Evolutionary conservation across 345 rosid genomes (phyloP), one percentile per base, ranked within the genome.

Genomic region (Toxicodendron radicans): DNA sequence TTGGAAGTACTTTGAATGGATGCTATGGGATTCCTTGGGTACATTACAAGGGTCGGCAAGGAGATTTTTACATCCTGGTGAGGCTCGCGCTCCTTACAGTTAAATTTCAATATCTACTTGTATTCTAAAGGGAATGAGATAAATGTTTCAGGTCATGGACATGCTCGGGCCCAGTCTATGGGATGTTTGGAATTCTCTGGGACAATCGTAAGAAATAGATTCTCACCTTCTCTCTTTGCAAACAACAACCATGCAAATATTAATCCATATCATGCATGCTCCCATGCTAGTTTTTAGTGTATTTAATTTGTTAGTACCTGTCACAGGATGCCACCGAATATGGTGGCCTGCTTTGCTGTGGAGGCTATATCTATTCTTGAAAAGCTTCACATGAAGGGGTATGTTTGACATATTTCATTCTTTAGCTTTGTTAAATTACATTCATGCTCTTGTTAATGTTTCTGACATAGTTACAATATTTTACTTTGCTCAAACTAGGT

Each of bases 91-190:
- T 64, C 30, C 67, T 64, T 60, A 54, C 33, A 11, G 56, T 73
- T 52, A 9, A 46, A 24, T 35, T 45, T 72, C 27, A 10, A 16
- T 60, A 21, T 66, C 35, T 51, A 58, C 33, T 20, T 52, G 13
- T 68, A 9, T 23, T 63, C 27, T 67, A 41, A 58, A 24, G 61
- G 62, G 60, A 41, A 2, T n/a, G 21, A 43, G 65, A 62, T 74
- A 72, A 73, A 73, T 58, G 65, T 84, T 83, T 81, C 84, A 95
- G 99, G 97, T 91, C 66, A 95, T 95, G 99, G 99, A 95, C 83
- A 91, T 93, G 80, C 91, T 95, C 73, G 99, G 98, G 45, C 99
- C 98, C 48, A 95, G 99, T 80, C 88, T 93, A 43, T 95, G 99
- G 98, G 99, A 95, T 84, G 92, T 95, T 53, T 95, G 99, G 99